phyloP scores from a whole-genome alignment of 2,329 filamentous ascomycete species.

The Monilinia vaccinii-corymbosi region DNA sequence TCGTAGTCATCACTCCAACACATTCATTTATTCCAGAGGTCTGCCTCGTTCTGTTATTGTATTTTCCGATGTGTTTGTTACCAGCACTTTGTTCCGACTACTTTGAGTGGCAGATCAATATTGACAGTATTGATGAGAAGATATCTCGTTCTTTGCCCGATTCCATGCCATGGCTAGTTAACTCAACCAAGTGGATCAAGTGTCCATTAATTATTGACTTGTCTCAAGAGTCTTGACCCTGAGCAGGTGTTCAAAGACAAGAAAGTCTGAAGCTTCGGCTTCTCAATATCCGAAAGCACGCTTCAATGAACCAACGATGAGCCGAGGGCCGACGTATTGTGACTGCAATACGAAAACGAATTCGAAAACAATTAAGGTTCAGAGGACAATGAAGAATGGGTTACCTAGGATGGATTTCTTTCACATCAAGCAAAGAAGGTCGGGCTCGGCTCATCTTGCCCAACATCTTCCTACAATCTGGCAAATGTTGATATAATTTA shows the following conservation, averaged over 20 bases:
- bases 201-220: background rate
- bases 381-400: background rate
- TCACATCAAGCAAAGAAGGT: background rate
- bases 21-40: background rate
- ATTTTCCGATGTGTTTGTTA: background rate
- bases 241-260: background rate
- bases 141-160: background rate
- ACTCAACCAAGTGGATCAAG: background rate
- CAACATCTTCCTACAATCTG: background rate
- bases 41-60: background rate
- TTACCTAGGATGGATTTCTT: background rate
- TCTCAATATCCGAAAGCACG: background rate
- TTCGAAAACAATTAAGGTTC: background rate
- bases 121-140: background rate
- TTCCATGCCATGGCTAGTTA: background rate
- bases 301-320: background rate
- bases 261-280: background rate
- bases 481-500: background rate
- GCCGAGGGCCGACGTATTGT: too few relatives aligned
- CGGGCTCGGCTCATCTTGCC: constrained; percentile 1
- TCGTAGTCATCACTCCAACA: background rate
- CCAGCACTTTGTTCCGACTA: background rate
- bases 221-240: background rate
- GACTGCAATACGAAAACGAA: constrained; percentile 6
- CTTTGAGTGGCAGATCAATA: background rate